phyloP scores from a whole-genome alignment of 2,329 filamentous ascomycete species.

The Aspergillaceae sp. region DNA sequence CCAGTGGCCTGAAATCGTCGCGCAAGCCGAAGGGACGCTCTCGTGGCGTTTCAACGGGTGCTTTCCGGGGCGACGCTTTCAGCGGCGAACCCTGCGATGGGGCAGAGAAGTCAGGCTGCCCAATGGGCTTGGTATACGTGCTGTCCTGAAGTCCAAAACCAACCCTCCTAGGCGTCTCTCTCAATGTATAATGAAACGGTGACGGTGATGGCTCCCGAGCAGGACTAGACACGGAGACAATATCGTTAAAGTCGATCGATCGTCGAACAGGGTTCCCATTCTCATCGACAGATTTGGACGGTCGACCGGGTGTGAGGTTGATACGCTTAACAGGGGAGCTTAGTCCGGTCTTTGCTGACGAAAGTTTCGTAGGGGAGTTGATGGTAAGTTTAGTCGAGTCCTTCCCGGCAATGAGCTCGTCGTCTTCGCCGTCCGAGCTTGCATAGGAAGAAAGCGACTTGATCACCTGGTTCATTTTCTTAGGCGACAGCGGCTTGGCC shows the following conservation, averaged over 20 bases:
- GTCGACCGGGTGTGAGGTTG: slow-evolving; percentile 22
- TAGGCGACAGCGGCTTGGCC: slow-evolving; percentile 38
- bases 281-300: slow-evolving; percentile 21
- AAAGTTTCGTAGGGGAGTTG: slow-evolving; percentile 27
- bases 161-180: slow-evolving; percentile 32
- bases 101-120: slow-evolving; percentile 16
- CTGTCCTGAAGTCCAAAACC: slow-evolving; percentile 16
- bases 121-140: slow-evolving; percentile 9
- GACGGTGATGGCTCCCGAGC: slow-evolving; percentile 37
- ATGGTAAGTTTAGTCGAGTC: slow-evolving; percentile 24
- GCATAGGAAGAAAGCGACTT: slow-evolving; percentile 30
- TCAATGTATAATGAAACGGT: slow-evolving; percentile 35
- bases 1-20: slow-evolving; percentile 1
- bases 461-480: slow-evolving; percentile 40
- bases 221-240: slow-evolving; percentile 35
- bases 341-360: slow-evolving; percentile 19
- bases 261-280: slow-evolving; percentile 24
- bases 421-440: slow-evolving; percentile 35
- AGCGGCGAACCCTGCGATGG: slow-evolving; percentile 31
- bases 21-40: slow-evolving; percentile 6
- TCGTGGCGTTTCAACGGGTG: slow-evolving; percentile 11
- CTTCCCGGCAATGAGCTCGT: slow-evolving; percentile 34
- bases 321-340: slow-evolving; percentile 27
- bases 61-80: slow-evolving; percentile 38
- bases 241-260: slow-evolving; percentile 24